These are phyloP conservation scores for Xylaria sp. DNA, from an alignment of 2,329 filamentous ascomycete genomes.

Conservation along the genomic window DNA sequence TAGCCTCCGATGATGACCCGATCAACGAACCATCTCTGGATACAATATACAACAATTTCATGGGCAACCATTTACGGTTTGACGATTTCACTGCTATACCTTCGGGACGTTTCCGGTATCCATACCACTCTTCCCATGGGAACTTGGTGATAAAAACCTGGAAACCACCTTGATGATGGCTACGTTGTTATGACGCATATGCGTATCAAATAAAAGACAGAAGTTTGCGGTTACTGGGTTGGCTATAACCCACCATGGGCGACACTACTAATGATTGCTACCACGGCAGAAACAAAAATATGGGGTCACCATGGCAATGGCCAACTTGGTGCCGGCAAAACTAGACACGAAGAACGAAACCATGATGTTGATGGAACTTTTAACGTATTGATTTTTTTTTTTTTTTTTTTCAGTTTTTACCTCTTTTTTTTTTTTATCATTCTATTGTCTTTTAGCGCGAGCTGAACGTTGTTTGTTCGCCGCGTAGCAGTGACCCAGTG, in stretches of 20 bases:
- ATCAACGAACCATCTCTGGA: slow-evolving; percentile 42
- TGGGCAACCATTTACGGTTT: slow-evolving; percentile 47
- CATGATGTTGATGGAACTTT: slow-evolving; percentile 36
- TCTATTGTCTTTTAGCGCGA: background rate
- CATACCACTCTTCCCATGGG: slow-evolving; percentile 29
- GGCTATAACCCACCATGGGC: slow-evolving; percentile 27
- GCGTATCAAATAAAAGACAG: slow-evolving; percentile 44
- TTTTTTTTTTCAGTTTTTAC: background rate
- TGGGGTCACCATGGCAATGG: slow-evolving; percentile 30
- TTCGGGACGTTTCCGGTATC: slow-evolving; percentile 38
- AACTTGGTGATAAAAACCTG: slow-evolving; percentile 29
- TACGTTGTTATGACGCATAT: slow-evolving; percentile 47
- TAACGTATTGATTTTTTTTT: slow-evolving; percentile 16
- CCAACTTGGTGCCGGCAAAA: slow-evolving; percentile 33
- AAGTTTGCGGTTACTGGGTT: slow-evolving; percentile 37
- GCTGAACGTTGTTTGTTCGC: slow-evolving; percentile 1
- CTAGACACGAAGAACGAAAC: slow-evolving; percentile 42
- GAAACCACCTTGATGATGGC: slow-evolving; percentile 44
- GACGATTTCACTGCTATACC: slow-evolving; percentile 45
- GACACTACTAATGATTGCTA: slow-evolving; percentile 38
- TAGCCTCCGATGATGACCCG: slow-evolving; percentile 41
- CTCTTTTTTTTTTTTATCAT: slow-evolving; percentile 6
- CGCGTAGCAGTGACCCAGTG: slow-evolving; percentile 1
- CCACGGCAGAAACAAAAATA: slow-evolving; percentile 31
- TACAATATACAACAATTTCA: slow-evolving; percentile 45